These are phyloP conservation scores for Pelargonium cotyledonis DNA, from an alignment of 441 rosid species.

Conservation along the genomic window DNA sequence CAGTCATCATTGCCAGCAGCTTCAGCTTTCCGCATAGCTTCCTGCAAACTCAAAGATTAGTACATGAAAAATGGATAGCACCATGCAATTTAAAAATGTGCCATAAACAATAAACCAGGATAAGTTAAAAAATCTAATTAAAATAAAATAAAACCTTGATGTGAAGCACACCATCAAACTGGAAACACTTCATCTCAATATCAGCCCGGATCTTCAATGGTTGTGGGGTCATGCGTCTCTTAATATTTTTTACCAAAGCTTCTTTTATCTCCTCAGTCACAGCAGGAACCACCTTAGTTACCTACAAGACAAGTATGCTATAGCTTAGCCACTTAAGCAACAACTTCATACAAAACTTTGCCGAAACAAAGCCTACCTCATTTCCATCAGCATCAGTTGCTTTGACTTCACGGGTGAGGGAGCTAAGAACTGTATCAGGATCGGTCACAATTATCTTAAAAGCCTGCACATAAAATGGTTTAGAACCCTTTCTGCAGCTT, in stretches of 20 bases:
- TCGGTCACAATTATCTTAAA: slow-evolving; percentile 84
- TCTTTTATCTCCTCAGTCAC: slow-evolving; percentile 85
- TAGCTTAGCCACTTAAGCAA: slow-evolving; percentile 16
- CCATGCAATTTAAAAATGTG: background rate
- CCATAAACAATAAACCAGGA: background rate
- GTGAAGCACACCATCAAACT: slow-evolving; percentile 95
- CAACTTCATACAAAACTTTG: background rate
- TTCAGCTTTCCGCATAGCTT: slow-evolving; percentile 90
- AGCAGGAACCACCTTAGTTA: slow-evolving; percentile 69
- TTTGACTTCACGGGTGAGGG: slow-evolving; percentile 76
- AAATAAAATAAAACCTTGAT: slow-evolving; percentile 50
- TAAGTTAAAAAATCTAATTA: background rate
- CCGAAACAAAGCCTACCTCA: slow-evolving; percentile 47
- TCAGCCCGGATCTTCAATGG: slow-evolving; percentile 94
- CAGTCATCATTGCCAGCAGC: slow-evolving; percentile 86
- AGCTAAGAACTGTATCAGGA: slow-evolving; percentile 74
- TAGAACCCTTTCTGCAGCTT: slow-evolving; percentile 2
- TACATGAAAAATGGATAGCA: slow-evolving; percentile 9
- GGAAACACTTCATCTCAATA: slow-evolving; percentile 92
- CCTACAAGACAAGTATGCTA: slow-evolving; percentile 31
- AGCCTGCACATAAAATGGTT: slow-evolving; percentile 44
- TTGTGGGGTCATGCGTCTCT: slow-evolving; percentile 96
- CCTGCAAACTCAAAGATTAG: slow-evolving; percentile 40
- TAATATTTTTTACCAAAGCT: slow-evolving; percentile 70
- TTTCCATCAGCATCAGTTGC: slow-evolving; percentile 81